A percentile compares a stretch with the other conserved stretches of the same genome.
Conservation (phyloP, 306 rosid genomes). For the Prunus mongolica region DNA sequence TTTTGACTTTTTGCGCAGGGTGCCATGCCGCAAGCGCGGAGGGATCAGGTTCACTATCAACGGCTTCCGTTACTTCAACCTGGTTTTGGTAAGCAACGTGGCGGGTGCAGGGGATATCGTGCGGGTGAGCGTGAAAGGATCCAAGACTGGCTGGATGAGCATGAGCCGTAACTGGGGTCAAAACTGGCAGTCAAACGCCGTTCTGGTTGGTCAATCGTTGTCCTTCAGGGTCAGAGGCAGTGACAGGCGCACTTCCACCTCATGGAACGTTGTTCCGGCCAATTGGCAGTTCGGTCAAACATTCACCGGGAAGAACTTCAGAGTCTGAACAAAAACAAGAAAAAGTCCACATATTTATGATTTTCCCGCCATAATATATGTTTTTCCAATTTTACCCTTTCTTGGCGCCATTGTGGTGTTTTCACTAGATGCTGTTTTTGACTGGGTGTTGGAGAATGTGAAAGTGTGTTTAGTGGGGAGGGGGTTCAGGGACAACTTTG, state of each 20-base stretch:
- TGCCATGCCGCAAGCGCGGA: constrained; percentile 87
- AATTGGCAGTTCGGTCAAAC: constrained; percentile 97
- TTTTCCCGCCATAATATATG: constrained; percentile 29
- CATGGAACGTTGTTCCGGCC: constrained; percentile 80
- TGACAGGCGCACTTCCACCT: constrained; percentile 82
- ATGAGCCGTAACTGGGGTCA: constrained; percentile 98
- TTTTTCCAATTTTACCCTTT: constrained; percentile 29
- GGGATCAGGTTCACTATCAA: constrained; percentile 80
- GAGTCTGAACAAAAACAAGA: constrained; percentile 31
- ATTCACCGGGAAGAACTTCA: constrained; percentile 81
- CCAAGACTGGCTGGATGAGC: constrained; percentile 73
- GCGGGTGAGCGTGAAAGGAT: constrained; percentile 68
- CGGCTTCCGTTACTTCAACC: constrained; percentile 88
- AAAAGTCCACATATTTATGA: background rate
- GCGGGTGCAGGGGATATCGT: constrained; percentile 96
- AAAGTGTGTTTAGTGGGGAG: background rate
- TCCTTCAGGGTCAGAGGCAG: constrained; percentile 79
- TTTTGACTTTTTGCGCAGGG: constrained; percentile 46
- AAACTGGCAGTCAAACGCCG: constrained; percentile 94
- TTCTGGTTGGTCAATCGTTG: constrained; percentile 71
- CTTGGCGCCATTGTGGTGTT: constrained; percentile 23
- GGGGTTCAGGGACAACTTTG: background rate
- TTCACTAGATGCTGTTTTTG: constrained; percentile 19
- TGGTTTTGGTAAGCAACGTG: constrained; percentile 81
- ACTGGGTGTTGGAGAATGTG: constrained; percentile 44